Evolutionary conservation across 768 basidiomycete genomes (phyloP), one percentile per base, ranked within the genome.

Genomic region (Collybia nuda): DNA sequence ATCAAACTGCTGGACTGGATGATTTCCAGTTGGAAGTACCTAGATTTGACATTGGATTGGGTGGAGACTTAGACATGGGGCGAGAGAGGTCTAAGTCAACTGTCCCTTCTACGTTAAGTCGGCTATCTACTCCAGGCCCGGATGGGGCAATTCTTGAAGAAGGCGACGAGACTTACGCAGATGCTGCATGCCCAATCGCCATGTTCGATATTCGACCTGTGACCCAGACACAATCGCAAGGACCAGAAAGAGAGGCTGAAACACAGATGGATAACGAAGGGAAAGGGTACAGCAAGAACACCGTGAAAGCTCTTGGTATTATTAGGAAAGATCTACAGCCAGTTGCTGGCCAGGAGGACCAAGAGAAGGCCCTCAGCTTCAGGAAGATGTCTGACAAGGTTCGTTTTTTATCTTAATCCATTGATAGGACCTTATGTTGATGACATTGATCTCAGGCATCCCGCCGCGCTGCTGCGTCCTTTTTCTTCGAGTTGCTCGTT

Each of bases 401-500:
- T 52, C 37, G 69, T 47, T 29, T 41, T 35, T 46, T 35, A 46
- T n/a, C 24, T 14, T 15, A 21, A n/a, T n/a, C 41, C 21, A 47
- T 11, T 32, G 19, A 9, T 42, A 15, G 23, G 44, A 52, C 40
- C 46, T 48, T 36, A 55, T 17, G 24, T 29, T 56, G 9, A 61
- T 22, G 2, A 22, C 12, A 4, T 44, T 7, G 35, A 44, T 29
- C 44, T 43, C 58, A 95, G 91, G 88, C 93, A 11, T 89, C 92
- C 8, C 86, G 91, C 41, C 84, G 93, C 37, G 97, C 94, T 11
- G 93, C 96, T 1, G 84, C 96, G 1, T 86, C 93, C 1, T 98
- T 99, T 76, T 99, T 99, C 78, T 99, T 99, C 64, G 97, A 99
- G 67, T 70, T 98, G 28, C 85, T 99, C 23, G 93, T 98, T 1